phyloP scores from a whole-genome alignment of 2,329 filamentous ascomycete species.

The Claviceps digitariae region DNA sequence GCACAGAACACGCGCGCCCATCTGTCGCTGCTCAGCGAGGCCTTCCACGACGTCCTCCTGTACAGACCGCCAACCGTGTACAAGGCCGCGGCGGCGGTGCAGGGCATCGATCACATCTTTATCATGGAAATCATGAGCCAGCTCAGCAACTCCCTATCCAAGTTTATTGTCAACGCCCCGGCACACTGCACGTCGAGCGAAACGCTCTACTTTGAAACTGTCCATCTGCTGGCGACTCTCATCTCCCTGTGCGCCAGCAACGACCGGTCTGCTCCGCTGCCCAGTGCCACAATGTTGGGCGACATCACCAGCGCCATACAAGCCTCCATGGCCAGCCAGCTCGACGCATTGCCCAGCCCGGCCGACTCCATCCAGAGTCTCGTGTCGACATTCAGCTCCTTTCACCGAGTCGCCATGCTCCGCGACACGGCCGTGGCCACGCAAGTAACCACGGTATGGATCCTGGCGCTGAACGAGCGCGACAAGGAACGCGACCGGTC shows the following conservation, averaged over 20 bases:
- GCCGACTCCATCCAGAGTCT: conserved; percentile 8
- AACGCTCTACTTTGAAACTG: conserved; percentile 27
- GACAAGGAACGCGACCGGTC: conserved; percentile 27
- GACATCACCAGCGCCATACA: conserved; percentile 15
- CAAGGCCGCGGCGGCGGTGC: conserved; percentile 29
- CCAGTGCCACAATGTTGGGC: conserved; percentile 10
- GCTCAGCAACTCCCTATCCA: conserved; percentile 28
- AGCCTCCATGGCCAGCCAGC: conserved; percentile 15
- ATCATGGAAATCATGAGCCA: conserved; percentile 27
- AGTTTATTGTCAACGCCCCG: conserved; percentile 20
- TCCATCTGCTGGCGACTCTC: conserved; percentile 27
- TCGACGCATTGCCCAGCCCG: conserved; percentile 6
- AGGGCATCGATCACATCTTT: conserved; percentile 29
- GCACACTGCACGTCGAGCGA: conserved; percentile 28
- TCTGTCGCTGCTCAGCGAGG: conserved; percentile 34
- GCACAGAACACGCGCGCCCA: conserved; percentile 35
- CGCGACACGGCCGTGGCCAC: conserved; percentile 24
- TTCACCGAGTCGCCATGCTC: conserved; percentile 24
- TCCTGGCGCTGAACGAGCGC: conserved; percentile 22
- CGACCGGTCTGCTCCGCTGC: conserved; percentile 11
- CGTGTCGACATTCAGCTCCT: conserved; percentile 16
- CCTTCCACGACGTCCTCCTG: conserved; percentile 35
- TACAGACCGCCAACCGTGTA: conserved; percentile 36
- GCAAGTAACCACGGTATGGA: conserved; percentile 19
- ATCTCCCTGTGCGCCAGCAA: conserved; percentile 16